A percentile compares a stretch with the other conserved stretches of the same genome.
Evolutionary conservation across 2,329 filamentous ascomycete genomes (phyloP).

Genomic region (Fusarium gaditjirri): DNA sequence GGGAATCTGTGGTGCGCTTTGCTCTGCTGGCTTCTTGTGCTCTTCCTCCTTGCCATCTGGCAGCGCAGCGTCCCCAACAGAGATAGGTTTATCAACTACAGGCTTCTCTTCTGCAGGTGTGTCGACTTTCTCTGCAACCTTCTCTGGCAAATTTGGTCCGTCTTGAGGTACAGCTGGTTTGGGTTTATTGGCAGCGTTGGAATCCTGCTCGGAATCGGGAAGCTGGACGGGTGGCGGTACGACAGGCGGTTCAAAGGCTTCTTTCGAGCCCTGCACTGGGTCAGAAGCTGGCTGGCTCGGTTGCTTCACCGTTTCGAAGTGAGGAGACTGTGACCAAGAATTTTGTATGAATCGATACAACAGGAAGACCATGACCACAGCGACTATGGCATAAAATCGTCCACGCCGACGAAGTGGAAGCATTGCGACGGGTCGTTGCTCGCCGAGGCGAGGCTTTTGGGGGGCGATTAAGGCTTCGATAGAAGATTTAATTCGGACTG

Average conservation of each 20-base stretch:
- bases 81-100: constrained; percentile 3
- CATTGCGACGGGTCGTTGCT: constrained; percentile 40
- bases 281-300: constrained; percentile 18
- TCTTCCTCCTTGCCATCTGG: constrained; percentile 1
- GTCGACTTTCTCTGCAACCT: constrained; percentile 3
- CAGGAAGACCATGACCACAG: constrained; percentile 65
- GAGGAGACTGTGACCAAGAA: constrained; percentile 49
- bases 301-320: constrained; percentile 17
- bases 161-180: constrained; percentile 20
- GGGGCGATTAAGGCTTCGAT: not conserved
- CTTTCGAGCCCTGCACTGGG: constrained; percentile 22
- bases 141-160: constrained; percentile 2
- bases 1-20: constrained; percentile 30
- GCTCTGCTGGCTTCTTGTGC: constrained; percentile 10
- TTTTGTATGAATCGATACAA: constrained; percentile 61
- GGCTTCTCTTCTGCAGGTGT: constrained; percentile 15
- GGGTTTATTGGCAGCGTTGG: constrained; percentile 13
- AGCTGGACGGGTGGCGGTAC: constrained; percentile 29
- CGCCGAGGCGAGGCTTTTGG: constrained; percentile 42
- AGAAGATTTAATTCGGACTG: not conserved
- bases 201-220: constrained; percentile 23
- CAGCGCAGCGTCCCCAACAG: constrained; percentile 10
- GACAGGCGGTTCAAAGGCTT: constrained; percentile 31
- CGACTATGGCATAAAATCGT: constrained; percentile 67
- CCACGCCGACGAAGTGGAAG: constrained; percentile 70